These are phyloP conservation scores for Torulaspora pretoriensis DNA, from an alignment of 1,139 yeast genomes.

Conservation along the genomic window DNA sequence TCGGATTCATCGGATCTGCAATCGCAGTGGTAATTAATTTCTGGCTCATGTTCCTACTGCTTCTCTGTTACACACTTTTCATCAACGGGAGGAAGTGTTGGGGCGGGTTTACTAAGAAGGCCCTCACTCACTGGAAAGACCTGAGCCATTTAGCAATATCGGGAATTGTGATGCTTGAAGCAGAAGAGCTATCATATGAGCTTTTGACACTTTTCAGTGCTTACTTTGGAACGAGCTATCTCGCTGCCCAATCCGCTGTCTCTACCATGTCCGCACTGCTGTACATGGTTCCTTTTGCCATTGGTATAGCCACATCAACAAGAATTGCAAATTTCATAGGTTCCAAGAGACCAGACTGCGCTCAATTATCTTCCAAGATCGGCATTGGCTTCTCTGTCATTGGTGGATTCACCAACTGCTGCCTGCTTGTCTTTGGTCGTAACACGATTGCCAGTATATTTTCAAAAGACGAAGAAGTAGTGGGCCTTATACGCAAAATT, in stretches of 20 bases:
- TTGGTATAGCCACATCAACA: constrained; percentile 81
- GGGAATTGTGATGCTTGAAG: constrained; percentile 68
- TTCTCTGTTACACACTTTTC: constrained; percentile 51
- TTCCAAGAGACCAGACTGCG: constrained; percentile 60
- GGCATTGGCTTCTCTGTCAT: constrained; percentile 58
- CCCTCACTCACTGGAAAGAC: constrained; percentile 58
- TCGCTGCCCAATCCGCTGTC: constrained; percentile 87
- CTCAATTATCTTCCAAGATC: constrained; percentile 60
- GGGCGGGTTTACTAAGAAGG: constrained; percentile 53
- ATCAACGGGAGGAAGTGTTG: constrained; percentile 71
- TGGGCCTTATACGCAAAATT: constrained; percentile 46
- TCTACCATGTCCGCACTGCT: constrained; percentile 75
- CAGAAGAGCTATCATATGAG: constrained; percentile 72
- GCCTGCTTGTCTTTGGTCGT: constrained; percentile 50
- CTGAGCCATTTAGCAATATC: constrained; percentile 61
- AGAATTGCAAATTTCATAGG: constrained; percentile 87
- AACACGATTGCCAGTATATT: constrained; percentile 59
- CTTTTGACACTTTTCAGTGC: constrained; percentile 69
- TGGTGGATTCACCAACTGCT: constrained; percentile 56
- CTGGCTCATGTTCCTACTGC: constrained; percentile 59
- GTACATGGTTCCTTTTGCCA: constrained; percentile 85
- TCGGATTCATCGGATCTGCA: constrained; percentile 71
- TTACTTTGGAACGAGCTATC: constrained; percentile 71
- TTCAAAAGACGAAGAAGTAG: constrained; percentile 66
- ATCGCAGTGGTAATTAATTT: constrained; percentile 66